Conservation (phyloP, 2,329 filamentous ascomycete species). For the Apiospora arundinis region DNA sequence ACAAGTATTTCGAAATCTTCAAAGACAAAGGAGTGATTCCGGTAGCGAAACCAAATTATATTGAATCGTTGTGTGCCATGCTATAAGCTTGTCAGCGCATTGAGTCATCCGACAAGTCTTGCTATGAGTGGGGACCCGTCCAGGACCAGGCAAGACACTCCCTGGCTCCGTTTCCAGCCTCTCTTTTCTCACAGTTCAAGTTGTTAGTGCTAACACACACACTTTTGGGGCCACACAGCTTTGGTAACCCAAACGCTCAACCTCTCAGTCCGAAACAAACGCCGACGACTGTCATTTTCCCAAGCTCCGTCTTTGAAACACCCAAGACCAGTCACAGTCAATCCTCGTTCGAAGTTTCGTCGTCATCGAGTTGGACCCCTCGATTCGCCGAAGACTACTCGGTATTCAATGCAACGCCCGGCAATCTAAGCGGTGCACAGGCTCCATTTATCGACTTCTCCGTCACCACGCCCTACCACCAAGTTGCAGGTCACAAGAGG, state of each 20-base stretch:
- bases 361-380: constrained; percentile 62
- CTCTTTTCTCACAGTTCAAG: neutral
- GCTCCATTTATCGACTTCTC: constrained; percentile 54
- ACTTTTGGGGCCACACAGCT: constrained; percentile 48
- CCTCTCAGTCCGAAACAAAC: constrained; percentile 65
- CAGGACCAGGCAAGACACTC: constrained; percentile 18
- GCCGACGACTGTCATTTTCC: constrained; percentile 58
- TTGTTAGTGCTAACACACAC: constrained; percentile 30
- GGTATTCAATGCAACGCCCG: constrained; percentile 69
- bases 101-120: constrained; percentile 13
- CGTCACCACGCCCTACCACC: constrained; percentile 44
- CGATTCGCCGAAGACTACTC: constrained; percentile 70
- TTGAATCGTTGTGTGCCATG: constrained; percentile 6
- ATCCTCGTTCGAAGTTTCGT: constrained; percentile 54
- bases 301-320: constrained; percentile 63
- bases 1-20: neutral
- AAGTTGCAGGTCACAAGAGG: constrained; percentile 51
- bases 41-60: neutral
- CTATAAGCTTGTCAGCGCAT: constrained; percentile 7
- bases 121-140: constrained; percentile 20
- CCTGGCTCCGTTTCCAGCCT: constrained; percentile 16
- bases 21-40: neutral
- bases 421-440: constrained; percentile 57
- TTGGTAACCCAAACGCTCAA: constrained; percentile 68
- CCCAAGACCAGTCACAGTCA: constrained; percentile 56